Conservation (phyloP, 257 asterid genomes). For the Solanum appendiculatum region DNA sequence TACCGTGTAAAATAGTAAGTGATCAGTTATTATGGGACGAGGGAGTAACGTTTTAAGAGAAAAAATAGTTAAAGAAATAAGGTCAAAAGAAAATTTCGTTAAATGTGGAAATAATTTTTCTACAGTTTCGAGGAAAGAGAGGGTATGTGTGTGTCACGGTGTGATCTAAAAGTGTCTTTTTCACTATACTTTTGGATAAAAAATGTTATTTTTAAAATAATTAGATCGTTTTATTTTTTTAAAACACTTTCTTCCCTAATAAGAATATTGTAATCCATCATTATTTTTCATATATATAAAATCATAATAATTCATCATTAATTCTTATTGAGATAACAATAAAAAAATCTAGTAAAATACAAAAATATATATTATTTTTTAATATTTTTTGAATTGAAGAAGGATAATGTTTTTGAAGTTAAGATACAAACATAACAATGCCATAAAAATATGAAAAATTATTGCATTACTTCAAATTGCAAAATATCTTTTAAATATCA, state of each 20-base stretch:
- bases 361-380: too few species aligned
- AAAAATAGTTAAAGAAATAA: neutral
- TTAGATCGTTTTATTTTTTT: too few species aligned
- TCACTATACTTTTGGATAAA: neutral
- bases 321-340: too few species aligned
- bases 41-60: too few species aligned
- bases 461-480: neutral
- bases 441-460: neutral
- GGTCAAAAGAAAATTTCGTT: neutral
- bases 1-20: too few species aligned
- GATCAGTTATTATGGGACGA: too few species aligned
- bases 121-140: neutral
- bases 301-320: too few species aligned
- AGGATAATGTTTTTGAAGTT: neutral
- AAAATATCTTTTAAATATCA: neutral
- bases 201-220: neutral
- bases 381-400: neutral
- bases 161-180: neutral
- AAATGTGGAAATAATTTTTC: neutral
- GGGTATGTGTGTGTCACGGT: neutral
- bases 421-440: neutral
- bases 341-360: too few species aligned
- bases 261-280: neutral
- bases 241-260: too few species aligned
- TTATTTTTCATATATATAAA: too few species aligned